Evolutionary conservation across 371 early-diverging fungal species (phyloP).

Genomic region (Mortierella sp.): DNA sequence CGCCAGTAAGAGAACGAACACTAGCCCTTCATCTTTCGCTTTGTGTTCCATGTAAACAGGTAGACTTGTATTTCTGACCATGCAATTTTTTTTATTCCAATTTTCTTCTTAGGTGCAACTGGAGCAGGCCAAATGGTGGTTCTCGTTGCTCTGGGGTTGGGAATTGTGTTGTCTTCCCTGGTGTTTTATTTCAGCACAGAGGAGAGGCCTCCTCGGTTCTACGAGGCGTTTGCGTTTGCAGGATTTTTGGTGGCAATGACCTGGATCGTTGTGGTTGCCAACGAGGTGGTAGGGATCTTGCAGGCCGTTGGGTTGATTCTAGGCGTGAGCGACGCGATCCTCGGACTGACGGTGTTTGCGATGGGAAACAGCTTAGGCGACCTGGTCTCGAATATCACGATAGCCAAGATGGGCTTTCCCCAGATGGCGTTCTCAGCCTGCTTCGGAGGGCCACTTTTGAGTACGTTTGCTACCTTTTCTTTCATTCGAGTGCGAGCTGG

Average conservation of each 20-base stretch:
- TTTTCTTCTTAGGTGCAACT: constrained; percentile 20
- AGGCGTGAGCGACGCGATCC: constrained; percentile 81
- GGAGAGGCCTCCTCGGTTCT: constrained; percentile 24
- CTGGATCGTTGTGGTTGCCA: constrained; percentile 87
- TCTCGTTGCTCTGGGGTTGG: constrained; percentile 14
- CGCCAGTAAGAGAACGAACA: constrained; percentile 19
- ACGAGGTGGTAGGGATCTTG: constrained; percentile 85
- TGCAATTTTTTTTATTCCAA: no score
- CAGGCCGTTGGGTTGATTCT: constrained; percentile 82
- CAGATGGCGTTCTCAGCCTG: constrained; percentile 90
- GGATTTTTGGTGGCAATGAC: constrained; percentile 80
- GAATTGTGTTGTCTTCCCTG: constrained; percentile 7
- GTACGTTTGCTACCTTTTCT: constrained; percentile 58
- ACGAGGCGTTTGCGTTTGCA: constrained; percentile 66
- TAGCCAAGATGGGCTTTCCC: constrained; percentile 86
- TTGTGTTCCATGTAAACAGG: no score
- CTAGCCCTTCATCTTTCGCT: background rate
- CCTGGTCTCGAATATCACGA: constrained; percentile 84
- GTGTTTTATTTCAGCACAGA: constrained; percentile 25
- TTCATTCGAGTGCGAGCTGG: background rate
- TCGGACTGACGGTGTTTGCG: constrained; percentile 86
- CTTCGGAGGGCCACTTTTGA: constrained; percentile 89
- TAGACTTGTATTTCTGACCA: no score
- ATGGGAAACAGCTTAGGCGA: constrained; percentile 89
- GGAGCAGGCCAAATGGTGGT: constrained; percentile 5